phyloP scores from a whole-genome alignment of 345 rosid species.

The Euphorbia peplus region DNA sequence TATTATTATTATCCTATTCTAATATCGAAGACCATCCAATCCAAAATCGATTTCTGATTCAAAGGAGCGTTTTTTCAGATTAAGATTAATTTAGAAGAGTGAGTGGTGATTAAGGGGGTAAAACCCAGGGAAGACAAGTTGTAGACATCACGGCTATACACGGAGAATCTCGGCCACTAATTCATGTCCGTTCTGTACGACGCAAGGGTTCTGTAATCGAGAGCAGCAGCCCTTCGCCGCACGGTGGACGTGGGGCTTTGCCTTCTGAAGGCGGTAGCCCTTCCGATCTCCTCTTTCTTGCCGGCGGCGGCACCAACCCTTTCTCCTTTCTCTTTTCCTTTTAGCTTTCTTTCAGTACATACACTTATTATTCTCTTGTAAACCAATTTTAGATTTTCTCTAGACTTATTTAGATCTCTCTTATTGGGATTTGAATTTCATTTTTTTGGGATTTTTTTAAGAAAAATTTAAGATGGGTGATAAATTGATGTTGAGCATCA shows the following conservation, averaged over 20 bases:
- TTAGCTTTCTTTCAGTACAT: slow-evolving; percentile 7
- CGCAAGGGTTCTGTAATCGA: slow-evolving; percentile 79
- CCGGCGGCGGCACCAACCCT: slow-evolving; percentile 99
- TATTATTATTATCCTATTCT: too few species aligned
- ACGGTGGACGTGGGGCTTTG: slow-evolving; percentile 99
- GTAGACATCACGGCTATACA: slow-evolving; percentile 99
- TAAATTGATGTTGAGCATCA: slow-evolving; percentile 69
- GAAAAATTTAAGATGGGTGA: neutral
- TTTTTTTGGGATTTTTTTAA: slow-evolving; percentile 7
- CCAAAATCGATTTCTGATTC: too few species aligned
- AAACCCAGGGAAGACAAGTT: slow-evolving; percentile 32
- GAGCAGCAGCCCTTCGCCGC: slow-evolving; percentile 87
- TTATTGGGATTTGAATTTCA: slow-evolving; percentile 8
- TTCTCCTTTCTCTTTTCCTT: slow-evolving; percentile 12
- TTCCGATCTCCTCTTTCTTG: slow-evolving; percentile 98
- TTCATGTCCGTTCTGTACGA: slow-evolving; percentile 81
- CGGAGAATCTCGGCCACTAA: slow-evolving; percentile 50
- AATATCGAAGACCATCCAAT: neutral
- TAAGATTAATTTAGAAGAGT: too few species aligned
- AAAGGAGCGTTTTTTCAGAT: too few species aligned
- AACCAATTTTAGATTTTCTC: neutral
- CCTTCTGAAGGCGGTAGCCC: slow-evolving; percentile 99
- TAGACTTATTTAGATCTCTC: slow-evolving; percentile 5
- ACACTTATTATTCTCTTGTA: neutral
- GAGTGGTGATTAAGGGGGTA: slow-evolving; percentile 8